Evolutionary conservation across 148 eudicot genomes (phyloP), one percentile per base, ranked within the genome.

Genomic region (Vaccinium macrocarpon): DNA sequence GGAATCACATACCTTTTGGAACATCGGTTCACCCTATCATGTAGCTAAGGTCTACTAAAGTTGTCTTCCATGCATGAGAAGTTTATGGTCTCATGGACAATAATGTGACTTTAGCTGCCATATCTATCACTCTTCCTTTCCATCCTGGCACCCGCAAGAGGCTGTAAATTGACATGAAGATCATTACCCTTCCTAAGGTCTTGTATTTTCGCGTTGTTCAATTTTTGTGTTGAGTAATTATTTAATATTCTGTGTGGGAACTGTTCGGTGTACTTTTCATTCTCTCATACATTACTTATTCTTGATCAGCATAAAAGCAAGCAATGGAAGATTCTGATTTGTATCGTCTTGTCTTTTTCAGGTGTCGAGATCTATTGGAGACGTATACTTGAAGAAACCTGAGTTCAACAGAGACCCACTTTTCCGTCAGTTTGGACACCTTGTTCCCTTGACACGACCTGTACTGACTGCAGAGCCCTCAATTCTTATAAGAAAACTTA

Each of bases 321-420:
- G 81, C 62, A 46, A 32, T 71, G 14, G n/a, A 59, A n/a, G 38
- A 72, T 76, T 66, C 78, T 85, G 42, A 85, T 81, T 50, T 29
- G 6, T 16, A 52, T 72, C 18, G 23, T 48, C 66, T 27, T 35
- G 5, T 56, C 21, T 52, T 75, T 76, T 81, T 21, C 84, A 91
- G 93, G 93, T 91, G 48, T 91, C 93, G 2, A 90, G 93, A 88
- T 91, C 93, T 25, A 91, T 91, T 55, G 93, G 93, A 14, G 93
- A 91, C 25, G 90, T 88, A 14, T 91, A 86, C 83, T 81, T 91
- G 79, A 91, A 91, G 88, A 91, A 90, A 80, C 91, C 93, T 5
- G 93, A 91, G 73, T 87, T 88, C 66, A 78, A 85, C 82, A 85
- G 91, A 64, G 93, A 91, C 82, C 91, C 93, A 46, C 52, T 87